Evolutionary conservation across 78 protist species (phyloP).

Genomic region (Dictyostelium purpureum): DNA sequence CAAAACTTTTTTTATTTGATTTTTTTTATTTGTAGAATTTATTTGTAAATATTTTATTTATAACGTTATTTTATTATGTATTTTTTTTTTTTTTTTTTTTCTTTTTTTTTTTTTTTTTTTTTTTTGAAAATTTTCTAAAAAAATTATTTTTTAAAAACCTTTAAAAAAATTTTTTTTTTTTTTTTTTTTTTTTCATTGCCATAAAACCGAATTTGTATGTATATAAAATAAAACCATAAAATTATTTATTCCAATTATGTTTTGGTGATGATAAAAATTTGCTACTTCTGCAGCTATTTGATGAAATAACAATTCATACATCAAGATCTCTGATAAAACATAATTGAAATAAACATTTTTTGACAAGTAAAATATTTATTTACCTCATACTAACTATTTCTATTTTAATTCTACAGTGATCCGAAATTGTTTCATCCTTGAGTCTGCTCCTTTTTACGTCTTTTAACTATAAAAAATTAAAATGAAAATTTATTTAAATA

Average conservation of each 20-base stretch:
- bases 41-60: neutral
- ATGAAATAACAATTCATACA: neutral
- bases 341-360: neutral
- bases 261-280: slow-evolving; percentile 15
- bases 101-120: neutral
- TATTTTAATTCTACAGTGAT: neutral
- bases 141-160: neutral
- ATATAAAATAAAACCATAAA: too few relatives aligned
- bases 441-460: too few relatives aligned
- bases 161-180: neutral
- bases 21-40: neutral
- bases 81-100: neutral
- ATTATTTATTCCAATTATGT: neutral
- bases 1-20: neutral
- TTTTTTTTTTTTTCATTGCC: too few relatives aligned
- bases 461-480: too few relatives aligned
- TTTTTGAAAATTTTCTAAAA: neutral
- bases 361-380: too few relatives aligned
- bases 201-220: neutral
- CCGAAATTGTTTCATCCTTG: too few relatives aligned
- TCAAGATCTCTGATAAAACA: slow-evolving; percentile 39
- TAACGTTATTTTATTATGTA: too few relatives aligned
- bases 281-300: slow-evolving; percentile 4
- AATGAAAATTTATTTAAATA: neutral
- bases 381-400: neutral